Evolutionary conservation across 1,284 basidiomycete genomes (phyloP).

Genomic region (Ceratobasidium sp.): DNA sequence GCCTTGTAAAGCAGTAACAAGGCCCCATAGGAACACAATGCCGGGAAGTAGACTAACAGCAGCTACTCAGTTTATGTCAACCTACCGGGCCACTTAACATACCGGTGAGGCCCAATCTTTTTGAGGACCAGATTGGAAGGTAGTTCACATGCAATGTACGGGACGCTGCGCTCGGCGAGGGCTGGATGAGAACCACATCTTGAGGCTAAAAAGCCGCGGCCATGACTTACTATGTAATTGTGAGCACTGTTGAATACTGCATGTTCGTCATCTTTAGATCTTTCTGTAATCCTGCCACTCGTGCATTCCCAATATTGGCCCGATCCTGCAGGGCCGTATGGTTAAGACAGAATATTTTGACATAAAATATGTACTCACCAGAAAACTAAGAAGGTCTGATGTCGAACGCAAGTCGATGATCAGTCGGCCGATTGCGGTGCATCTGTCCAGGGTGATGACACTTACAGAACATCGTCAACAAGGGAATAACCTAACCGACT

Average conservation of each 20-base stretch:
- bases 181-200: constrained; percentile 41
- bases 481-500: constrained; percentile 31
- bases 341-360: not conserved
- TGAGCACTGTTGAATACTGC: constrained; percentile 68
- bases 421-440: not conserved
- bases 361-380: constrained; percentile 22
- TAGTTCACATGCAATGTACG: constrained; percentile 71
- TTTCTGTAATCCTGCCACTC: constrained; percentile 69
- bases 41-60: constrained; percentile 47
- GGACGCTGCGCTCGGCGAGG: constrained; percentile 56
- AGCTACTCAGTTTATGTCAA: constrained; percentile 65
- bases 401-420: not conserved
- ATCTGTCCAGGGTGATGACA: constrained; percentile 10
- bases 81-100: not conserved
- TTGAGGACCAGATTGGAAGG: constrained; percentile 69
- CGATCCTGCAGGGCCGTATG: constrained; percentile 22
- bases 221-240: constrained; percentile 64
- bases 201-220: constrained; percentile 37
- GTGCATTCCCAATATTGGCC: constrained; percentile 69
- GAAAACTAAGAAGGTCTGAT: constrained; percentile 43
- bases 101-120: constrained; percentile 66
- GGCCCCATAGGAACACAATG: constrained; percentile 67
- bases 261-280: constrained; percentile 67
- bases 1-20: constrained; percentile 70
- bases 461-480: constrained; percentile 45